Percentiles rank a stretch among this genome's conserved stretches.
phyloP scores from a whole-genome alignment of 1,139 yeast species.

The Kluyveromyces sp. region DNA sequence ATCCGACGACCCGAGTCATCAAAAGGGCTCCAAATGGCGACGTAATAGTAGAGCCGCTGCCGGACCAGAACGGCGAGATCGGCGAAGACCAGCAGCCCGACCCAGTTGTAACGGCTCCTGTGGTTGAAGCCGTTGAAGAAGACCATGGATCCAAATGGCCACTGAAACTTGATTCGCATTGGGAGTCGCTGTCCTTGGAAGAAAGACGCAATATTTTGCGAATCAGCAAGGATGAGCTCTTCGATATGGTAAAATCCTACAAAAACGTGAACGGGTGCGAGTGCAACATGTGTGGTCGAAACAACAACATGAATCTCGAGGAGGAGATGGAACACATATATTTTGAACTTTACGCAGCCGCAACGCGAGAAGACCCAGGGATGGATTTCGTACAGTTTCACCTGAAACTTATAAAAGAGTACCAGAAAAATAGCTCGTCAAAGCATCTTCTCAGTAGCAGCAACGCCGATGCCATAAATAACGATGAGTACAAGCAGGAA shows the following conservation, averaged over 20 bases:
- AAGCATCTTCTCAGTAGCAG: conserved; percentile 5
- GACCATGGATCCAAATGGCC: conserved; percentile 10
- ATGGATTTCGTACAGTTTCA: conserved; percentile 32
- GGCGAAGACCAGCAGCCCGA: conserved; percentile 3
- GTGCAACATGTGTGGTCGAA: conserved; percentile 73
- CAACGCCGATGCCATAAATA: background rate
- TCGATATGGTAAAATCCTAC: conserved; percentile 56
- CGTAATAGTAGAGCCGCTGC: conserved; percentile 48
- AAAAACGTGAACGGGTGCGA: conserved; percentile 50
- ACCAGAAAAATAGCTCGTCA: conserved; percentile 22
- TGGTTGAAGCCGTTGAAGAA: conserved; percentile 5
- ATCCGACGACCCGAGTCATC: conserved; percentile 66
- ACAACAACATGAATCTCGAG: conserved; percentile 60
- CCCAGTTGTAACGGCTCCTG: background rate
- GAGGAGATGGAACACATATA: conserved; percentile 75
- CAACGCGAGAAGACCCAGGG: conserved; percentile 29
- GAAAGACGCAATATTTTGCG: conserved; percentile 58
- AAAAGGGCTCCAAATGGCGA: conserved; percentile 71
- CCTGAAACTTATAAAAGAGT: conserved; percentile 30
- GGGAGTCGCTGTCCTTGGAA: conserved; percentile 59
- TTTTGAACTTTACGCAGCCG: conserved; percentile 38
- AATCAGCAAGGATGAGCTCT: conserved; percentile 64
- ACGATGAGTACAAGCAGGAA: background rate
- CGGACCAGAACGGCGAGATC: conserved; percentile 13
- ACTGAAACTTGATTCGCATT: conserved; percentile 36